These are phyloP conservation scores for Zasmidium citrigriseum DNA, from an alignment of 2,329 filamentous ascomycete species.

Conservation along the genomic window DNA sequence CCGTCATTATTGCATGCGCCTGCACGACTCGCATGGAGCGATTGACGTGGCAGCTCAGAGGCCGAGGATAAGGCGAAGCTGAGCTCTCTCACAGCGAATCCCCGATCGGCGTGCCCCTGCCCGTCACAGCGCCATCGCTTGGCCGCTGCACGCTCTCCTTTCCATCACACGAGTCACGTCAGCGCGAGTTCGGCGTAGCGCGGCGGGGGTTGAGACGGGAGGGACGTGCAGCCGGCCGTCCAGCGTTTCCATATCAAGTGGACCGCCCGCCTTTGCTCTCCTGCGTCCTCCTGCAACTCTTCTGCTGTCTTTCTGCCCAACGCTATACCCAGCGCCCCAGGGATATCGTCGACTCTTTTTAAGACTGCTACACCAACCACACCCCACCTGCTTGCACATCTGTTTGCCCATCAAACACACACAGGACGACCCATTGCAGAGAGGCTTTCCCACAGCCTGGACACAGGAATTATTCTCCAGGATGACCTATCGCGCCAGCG, in stretches of 20 bases:
- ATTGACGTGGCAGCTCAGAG: background rate
- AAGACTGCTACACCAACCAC: background rate
- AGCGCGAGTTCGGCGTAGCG: background rate
- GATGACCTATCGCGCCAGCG: constrained; percentile 41
- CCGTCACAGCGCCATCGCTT: constrained; percentile 5
- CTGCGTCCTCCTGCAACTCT: constrained; percentile 17
- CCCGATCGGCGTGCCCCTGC: constrained; percentile 3
- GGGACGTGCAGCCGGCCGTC: background rate
- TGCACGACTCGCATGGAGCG: background rate
- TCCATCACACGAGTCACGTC: constrained; percentile 12
- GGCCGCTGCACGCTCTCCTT: constrained; percentile 3
- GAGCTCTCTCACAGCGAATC: background rate
- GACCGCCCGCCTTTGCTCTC: constrained; percentile 18
- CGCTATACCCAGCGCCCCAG: constrained; percentile 1
- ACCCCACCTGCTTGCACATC: background rate
- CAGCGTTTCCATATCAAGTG: constrained; percentile 26
- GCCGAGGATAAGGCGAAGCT: background rate
- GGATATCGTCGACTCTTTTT: constrained; percentile 1
- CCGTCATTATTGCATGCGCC: background rate
- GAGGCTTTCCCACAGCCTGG: constrained; percentile 27
- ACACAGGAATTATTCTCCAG: constrained; percentile 26
- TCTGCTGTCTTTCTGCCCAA: constrained; percentile 19
- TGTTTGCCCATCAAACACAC: background rate
- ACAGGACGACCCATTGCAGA: constrained; percentile 5
- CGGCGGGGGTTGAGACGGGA: background rate